Evolutionary conservation across 2,329 filamentous ascomycete species (phyloP).

Genomic region (Exophiala sp.): DNA sequence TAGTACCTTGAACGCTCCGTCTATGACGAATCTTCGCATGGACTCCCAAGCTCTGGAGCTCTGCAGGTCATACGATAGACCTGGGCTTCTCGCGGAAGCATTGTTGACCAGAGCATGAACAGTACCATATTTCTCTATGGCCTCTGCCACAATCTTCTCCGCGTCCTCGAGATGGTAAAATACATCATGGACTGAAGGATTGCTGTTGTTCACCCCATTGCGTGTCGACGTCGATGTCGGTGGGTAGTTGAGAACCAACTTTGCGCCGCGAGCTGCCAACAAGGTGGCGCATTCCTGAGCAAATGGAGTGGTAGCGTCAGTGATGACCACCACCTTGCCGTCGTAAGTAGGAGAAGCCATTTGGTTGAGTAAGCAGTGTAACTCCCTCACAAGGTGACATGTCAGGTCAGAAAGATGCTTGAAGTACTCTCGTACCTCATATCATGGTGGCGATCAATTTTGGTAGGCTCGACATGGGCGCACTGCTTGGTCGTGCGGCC

Average conservation of each 20-base stretch:
- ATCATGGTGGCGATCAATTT: too few relatives aligned
- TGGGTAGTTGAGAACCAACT: constrained; percentile 4
- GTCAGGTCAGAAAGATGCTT: too few relatives aligned
- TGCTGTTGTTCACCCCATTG: too few relatives aligned
- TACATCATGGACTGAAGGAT: not conserved
- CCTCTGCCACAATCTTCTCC: constrained; percentile 1
- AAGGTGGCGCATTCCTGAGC: not conserved
- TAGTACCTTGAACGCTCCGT: constrained; percentile 6
- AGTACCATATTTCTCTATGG: constrained; percentile 1
- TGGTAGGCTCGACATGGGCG: too few relatives aligned
- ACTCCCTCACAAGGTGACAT: too few relatives aligned
- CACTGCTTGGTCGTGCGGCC: too few relatives aligned
- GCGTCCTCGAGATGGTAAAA: not conserved
- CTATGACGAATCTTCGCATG: not conserved
- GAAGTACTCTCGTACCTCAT: too few relatives aligned
- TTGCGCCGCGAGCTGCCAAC: not conserved
- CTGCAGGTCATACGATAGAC: not conserved
- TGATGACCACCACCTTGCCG: constrained; percentile 2
- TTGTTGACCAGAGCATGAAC: constrained; percentile 16
- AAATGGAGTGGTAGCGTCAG: constrained; percentile 1
- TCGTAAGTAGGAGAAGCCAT: not conserved
- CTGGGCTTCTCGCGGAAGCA: not conserved
- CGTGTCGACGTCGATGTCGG: not conserved
- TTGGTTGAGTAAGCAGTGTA: too few relatives aligned
- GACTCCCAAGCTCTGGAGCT: not conserved